Evolutionary conservation across 2,329 filamentous ascomycete genomes (phyloP), one percentile per base, ranked within the genome.

Genomic region (Clarireedia paspali): DNA sequence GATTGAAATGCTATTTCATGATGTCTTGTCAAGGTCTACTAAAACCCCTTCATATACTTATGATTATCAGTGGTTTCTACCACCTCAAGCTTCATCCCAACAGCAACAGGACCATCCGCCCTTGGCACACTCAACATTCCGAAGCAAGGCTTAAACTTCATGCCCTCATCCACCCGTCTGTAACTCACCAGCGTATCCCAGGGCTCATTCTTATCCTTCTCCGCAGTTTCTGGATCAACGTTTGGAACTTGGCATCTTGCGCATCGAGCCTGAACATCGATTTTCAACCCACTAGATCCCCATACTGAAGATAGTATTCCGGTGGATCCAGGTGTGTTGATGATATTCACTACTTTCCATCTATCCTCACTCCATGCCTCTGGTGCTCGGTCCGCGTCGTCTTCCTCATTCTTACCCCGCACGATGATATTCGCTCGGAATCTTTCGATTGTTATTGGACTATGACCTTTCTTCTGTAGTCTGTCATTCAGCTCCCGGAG

Each of bases 191-290:
- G 71, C 0, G 83, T 80, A 57, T 72, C 74, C 66, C 82, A 79
- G 0, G 84, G 7, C 81, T 86, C 2, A 74, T 83, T 53, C 23
- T 59, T 50, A 49, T 66, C 57, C 46, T 60, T 62, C 23, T 64
- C 63, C 17, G 61, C 64, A 0, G 64, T 64, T 6, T 59, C 53
- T n/a, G 77, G 85, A 66, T 89, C 76, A 1, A 88, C 83, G 63
- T 89, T 89, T 20, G 85, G 85, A 59, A 89, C 68, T 61, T 83
- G 85, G 70, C 87, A 89, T 56, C 85, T 77, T 1, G 83, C 82
- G 2, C 84, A 87, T 34, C 84, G 78, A 62, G 84, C 85, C 0
- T 82, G 78, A n/a, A 83, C 74, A 59, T 79, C 74, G 57, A 83
- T 80, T 1, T 81, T 73, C 3, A 62, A 4, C 3, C 54, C 57